A percentile compares a stretch with the other conserved stretches of the same genome.
Conservation (phyloP, 805 yeast genomes). For the Cyberlindnera euphorbiae region DNA sequence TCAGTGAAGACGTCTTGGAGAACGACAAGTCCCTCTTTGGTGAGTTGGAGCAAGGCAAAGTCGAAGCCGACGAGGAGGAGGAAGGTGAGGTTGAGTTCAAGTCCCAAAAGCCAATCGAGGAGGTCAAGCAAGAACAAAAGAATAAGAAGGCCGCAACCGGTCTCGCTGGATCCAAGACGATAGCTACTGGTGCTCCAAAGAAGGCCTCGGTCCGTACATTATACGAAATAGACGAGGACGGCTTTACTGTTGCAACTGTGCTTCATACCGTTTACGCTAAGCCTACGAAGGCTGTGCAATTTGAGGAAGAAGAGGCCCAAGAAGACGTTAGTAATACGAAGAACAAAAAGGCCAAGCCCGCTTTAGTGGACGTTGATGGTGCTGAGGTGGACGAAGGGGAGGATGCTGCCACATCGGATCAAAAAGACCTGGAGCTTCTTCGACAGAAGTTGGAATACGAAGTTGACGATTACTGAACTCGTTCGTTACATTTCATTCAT, state of each 20-base stretch:
- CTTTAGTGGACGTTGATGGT: no score
- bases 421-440: no score
- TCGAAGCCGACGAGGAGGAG: slow-evolving; percentile 24
- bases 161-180: no score
- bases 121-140: slow-evolving; percentile 16
- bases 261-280: slow-evolving; percentile 26
- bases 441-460: no score
- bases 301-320: slow-evolving; percentile 26
- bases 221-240: slow-evolving; percentile 26
- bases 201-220: slow-evolving; percentile 21
- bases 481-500: no score
- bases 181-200: no score
- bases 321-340: no score
- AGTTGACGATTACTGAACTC: no score
- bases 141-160: slow-evolving; percentile 9
- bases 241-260: slow-evolving; percentile 23
- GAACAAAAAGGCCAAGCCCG: no score
- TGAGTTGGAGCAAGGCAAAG: slow-evolving; percentile 21
- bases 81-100: slow-evolving; percentile 27
- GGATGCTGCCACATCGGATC: no score
- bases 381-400: no score
- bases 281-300: slow-evolving; percentile 26
- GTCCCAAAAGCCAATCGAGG: slow-evolving; percentile 20
- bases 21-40: slow-evolving; percentile 23
- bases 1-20: slow-evolving; percentile 11